Conservation (phyloP, 2,329 filamentous ascomycete species). For the Cyphellophora attinorum region DNA sequence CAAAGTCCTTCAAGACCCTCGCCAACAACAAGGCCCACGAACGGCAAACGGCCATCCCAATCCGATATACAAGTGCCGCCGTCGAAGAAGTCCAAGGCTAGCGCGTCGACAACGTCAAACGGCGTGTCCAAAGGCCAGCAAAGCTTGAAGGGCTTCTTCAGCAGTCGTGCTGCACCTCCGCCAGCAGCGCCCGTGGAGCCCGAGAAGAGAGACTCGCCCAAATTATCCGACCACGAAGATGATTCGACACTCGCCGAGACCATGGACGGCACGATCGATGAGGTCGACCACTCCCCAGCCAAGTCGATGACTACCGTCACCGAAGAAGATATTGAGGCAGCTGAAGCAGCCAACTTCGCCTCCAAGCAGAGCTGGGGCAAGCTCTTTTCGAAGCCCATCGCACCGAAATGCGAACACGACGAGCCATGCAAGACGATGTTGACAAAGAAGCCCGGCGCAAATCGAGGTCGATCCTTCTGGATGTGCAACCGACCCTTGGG, state of each 20-base stretch:
- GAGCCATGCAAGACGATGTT: slow-evolving; percentile 76
- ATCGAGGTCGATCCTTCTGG: slow-evolving; percentile 60
- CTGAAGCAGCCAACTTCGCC: slow-evolving; percentile 54
- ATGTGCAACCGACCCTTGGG: slow-evolving; percentile 70
- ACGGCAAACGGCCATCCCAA: slow-evolving; percentile 31
- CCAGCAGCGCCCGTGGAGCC: neutral
- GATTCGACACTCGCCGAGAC: neutral
- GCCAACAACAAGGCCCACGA: slow-evolving; percentile 8
- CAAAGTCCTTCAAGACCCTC: neutral
- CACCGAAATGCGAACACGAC: slow-evolving; percentile 76
- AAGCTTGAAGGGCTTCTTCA: slow-evolving; percentile 73
- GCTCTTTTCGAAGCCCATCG: slow-evolving; percentile 63
- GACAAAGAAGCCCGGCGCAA: slow-evolving; percentile 83
- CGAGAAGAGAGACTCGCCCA: neutral
- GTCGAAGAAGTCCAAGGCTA: slow-evolving; percentile 44
- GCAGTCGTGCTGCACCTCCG: slow-evolving; percentile 39
- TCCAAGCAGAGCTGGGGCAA: slow-evolving; percentile 79
- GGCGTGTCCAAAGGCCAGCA: slow-evolving; percentile 40
- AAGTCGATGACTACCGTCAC: slow-evolving; percentile 12
- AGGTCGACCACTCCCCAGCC: slow-evolving; percentile 2
- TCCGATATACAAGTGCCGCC: slow-evolving; percentile 21
- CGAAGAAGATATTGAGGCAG: slow-evolving; percentile 34
- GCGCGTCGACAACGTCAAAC: slow-evolving; percentile 17
- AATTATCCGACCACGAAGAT: neutral
- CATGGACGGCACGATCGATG: neutral